Conservation (phyloP, 306 rosid species). For the Trifolium subterraneum region DNA sequence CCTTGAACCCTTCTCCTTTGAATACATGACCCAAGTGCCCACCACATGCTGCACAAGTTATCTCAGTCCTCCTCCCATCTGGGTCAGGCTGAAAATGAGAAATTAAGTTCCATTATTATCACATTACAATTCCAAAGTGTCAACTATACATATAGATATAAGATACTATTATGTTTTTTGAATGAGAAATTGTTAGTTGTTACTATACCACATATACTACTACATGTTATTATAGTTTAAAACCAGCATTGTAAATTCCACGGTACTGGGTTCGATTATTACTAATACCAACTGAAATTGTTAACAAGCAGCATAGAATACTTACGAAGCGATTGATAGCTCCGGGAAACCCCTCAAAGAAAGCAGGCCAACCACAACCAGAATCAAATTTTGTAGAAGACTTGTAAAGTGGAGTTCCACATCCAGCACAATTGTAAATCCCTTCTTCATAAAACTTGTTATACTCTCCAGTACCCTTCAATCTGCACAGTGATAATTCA, state of each 20-base stretch:
- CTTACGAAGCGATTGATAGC: conserved; percentile 68
- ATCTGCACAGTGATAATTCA: conserved; percentile 51
- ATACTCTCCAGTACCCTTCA: conserved; percentile 77
- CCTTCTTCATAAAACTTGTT: conserved; percentile 80
- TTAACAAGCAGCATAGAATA: background rate
- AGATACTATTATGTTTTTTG: no score
- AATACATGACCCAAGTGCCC: conserved; percentile 88
- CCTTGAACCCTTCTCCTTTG: conserved; percentile 80
- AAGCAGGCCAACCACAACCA: conserved; percentile 99
- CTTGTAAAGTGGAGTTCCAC: conserved; percentile 81
- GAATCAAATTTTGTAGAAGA: conserved; percentile 82
- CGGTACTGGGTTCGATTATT: no score
- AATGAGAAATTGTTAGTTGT: no score
- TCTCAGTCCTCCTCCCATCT: conserved; percentile 90
- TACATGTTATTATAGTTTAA: no score
- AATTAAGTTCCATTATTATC: background rate
- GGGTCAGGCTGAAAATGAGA: conserved; percentile 70
- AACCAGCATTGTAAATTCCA: no score
- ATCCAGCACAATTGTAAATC: conserved; percentile 76
- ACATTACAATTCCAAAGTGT: background rate
- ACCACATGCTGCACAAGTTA: conserved; percentile 87
- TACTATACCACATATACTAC: no score
- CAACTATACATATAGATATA: no score
- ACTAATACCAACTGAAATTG: no score
- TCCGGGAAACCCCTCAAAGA: conserved; percentile 87